Evolutionary conservation across 2,329 filamentous ascomycete genomes (phyloP), one percentile per base, ranked within the genome.

Genomic region (Cladosporium phlei): DNA sequence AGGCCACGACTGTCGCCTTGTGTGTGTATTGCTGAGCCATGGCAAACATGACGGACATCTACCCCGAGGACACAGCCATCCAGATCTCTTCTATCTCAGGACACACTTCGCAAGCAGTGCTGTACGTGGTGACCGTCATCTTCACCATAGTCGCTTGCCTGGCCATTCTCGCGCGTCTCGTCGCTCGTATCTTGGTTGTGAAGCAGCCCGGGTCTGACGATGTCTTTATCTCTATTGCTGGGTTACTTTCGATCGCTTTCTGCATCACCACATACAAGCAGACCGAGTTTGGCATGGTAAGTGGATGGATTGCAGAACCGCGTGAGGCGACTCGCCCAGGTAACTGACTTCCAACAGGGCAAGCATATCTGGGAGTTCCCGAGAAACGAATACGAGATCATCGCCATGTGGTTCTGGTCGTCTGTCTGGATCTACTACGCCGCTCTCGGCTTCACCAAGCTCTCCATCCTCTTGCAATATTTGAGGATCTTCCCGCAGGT

Each of bases 391-490:
- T 34, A 55, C 4, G 37, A 44, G 12, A 22, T 40, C 3, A 49
- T 34, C 30, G 39, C 47, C 3, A 14, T 49, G 11, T 30, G 46
- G 42, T 48, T 58, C 5, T 59, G 53, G 45, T 35, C 47, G 2
- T 56, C 53, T 20, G 74, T 55, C 66, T 70, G 34, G 64, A 64
- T 67, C 17, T 69, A 69, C 55, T 67, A 69, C 46, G 50, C 65
- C 16, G 63, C 61, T 5, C 52, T 68, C 25, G 60, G 57, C 14
- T 64, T 62, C 47, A 68, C 67, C 21, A 74, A 74, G 56, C 60
- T 67, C 7, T 71, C 70, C 0, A 73, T 75, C 28, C 56, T 74
- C 3, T 59, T 74, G 44, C 72, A 74, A 51, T 75, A 74, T 49
- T 64, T 70, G 14, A 68, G 69, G n/a, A 66, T 75, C 21, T 75